Evolutionary conservation across 192 early-diverging fungal species (phyloP).

Genomic region (Umbelopsis ramanniana): DNA sequence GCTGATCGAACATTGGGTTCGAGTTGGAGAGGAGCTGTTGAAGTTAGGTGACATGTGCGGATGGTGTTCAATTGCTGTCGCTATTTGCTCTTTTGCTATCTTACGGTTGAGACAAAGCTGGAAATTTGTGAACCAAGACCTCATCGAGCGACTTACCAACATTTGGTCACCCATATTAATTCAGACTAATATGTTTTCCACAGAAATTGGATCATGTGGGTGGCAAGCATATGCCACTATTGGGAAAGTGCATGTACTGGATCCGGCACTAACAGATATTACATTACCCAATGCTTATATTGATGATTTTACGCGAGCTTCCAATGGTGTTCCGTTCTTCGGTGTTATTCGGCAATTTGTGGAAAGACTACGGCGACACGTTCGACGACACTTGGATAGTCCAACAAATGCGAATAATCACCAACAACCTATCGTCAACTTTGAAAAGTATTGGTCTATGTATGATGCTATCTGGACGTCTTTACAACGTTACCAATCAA

Average conservation of each 20-base stretch:
- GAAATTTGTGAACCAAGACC: conserved; percentile 58
- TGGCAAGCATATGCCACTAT: conserved; percentile 31
- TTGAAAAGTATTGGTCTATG: conserved; percentile 46
- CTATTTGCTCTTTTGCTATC: conserved; percentile 67
- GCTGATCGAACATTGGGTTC: conserved; percentile 73
- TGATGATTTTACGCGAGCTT: not conserved
- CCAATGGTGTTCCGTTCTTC: conserved; percentile 60
- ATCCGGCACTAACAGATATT: not conserved
- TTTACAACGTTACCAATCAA: not conserved
- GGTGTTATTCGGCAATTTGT: conserved; percentile 62
- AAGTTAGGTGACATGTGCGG: conserved; percentile 64
- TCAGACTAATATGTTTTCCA: conserved; percentile 54
- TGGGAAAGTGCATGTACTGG: conserved; percentile 25
- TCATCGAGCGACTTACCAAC: conserved; percentile 52
- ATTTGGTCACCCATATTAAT: conserved; percentile 66
- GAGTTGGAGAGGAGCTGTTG: conserved; percentile 58
- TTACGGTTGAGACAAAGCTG: conserved; percentile 71
- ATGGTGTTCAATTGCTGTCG: conserved; percentile 71
- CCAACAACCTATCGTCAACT: conserved; percentile 31
- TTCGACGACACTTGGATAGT: conserved; percentile 38
- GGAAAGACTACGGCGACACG: conserved; percentile 45
- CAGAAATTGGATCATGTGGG: conserved; percentile 42
- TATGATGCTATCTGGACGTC: conserved; percentile 35
- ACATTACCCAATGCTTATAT: not conserved
- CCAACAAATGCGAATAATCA: not conserved